Evolutionary conservation across 768 basidiomycete genomes (phyloP).

Genomic region (Sporobolomyces pararoseus): DNA sequence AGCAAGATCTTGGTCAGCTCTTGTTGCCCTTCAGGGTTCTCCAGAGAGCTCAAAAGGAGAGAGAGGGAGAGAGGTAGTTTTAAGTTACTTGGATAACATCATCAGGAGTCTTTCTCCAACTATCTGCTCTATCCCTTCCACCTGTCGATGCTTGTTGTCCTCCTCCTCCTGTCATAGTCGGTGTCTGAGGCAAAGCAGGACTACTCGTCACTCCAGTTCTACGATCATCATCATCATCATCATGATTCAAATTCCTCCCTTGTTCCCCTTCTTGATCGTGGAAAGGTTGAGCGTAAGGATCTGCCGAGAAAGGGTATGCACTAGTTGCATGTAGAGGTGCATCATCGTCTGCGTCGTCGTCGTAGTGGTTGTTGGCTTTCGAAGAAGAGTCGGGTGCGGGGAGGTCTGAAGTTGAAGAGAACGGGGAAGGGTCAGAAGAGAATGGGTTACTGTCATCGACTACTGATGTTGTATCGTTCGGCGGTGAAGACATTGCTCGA

Average conservation of each 20-base stretch:
- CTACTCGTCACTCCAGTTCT: constrained; percentile 21
- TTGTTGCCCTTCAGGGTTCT: no score
- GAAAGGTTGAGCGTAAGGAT: constrained; percentile 25
- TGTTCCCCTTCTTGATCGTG: not conserved
- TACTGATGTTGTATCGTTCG: no score
- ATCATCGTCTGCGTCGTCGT: not conserved
- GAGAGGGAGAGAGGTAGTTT: no score
- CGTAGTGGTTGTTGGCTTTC: not conserved
- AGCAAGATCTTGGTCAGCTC: not conserved
- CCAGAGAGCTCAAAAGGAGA: no score
- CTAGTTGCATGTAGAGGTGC: not conserved
- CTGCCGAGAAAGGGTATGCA: constrained; percentile 32
- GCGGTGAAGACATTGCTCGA: not conserved
- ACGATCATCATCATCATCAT: no score
- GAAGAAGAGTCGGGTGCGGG: not conserved
- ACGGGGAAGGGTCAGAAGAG: constrained; percentile 1
- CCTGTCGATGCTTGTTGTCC: not conserved
- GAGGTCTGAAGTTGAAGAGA: not conserved
- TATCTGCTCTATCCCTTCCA: not conserved
- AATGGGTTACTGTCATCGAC: constrained; percentile 9
- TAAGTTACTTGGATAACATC: constrained; percentile 33
- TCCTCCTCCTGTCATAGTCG: not conserved
- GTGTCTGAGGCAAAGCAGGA: constrained; percentile 13
- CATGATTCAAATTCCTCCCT: not conserved
- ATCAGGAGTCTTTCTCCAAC: constrained; percentile 4